Evolutionary conservation across 1,284 basidiomycete genomes (phyloP), one percentile per base, ranked within the genome.

Genomic region (Cerrena zonata): DNA sequence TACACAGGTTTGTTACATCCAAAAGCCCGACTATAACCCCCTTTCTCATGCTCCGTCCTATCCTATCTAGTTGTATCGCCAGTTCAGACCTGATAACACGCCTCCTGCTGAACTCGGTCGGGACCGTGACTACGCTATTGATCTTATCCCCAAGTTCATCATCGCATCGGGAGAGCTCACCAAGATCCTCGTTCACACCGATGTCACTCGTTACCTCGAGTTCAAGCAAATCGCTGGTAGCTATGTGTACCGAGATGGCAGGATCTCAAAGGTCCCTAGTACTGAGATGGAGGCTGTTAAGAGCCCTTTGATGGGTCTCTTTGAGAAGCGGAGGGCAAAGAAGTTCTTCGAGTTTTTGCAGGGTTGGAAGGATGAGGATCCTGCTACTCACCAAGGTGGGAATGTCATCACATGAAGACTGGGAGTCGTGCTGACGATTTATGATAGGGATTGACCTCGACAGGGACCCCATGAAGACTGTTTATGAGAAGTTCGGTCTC

Each of bases 221-320:
- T 99, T 99, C 79, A 99, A 99, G 79, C 95, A 98, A 76, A 98
- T 99, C 70, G 93, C 96, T 1, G 96, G 95, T 49, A 94, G 91
- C 64, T 99, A 90, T 70, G 96, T 99, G 54, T 97, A 94, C 71
- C 88, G 95, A 49, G 96, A 99, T 71, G 92, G 93, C 53, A 89
- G 75, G 72, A 97, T 99, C 70, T 94, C 92, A 55, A 99, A 99
- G 73, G 96, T 99, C 11, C 96, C 96, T 25, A 89, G 89, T 62
- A 99, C 93, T 22, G 95, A 99, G 76, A 87, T 95, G 77, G 96
- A 99, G 75, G 96, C 96, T 15, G 89, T 99, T 48, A 88, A 77
- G 69, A 92, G 89, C 59, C 88, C 93, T 21, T 78, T 99, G 62
- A 98, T 99, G 94, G 96, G 96, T 24, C 73, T 99, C 36, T 99